Percentiles rank a stretch among this genome's conserved stretches.
phyloP scores from a whole-genome alignment of 2,329 filamentous ascomycete species.

The Calcarisporium arbuscula region DNA sequence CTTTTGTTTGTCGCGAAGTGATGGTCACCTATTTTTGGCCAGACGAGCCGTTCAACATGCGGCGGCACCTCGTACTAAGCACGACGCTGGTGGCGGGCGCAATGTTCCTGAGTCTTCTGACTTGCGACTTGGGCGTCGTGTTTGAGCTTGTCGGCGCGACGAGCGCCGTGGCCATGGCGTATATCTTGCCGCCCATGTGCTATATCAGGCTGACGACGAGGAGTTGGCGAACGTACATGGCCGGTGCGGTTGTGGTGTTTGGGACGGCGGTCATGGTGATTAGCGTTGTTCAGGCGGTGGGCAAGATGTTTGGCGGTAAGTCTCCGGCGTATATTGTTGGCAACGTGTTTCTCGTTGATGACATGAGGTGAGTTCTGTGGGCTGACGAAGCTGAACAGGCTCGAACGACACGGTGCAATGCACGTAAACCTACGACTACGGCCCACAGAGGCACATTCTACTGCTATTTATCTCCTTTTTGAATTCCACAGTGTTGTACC shows the following conservation, averaged over 20 bases:
- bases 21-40: conserved; percentile 80
- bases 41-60: conserved; percentile 69
- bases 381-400: too few relatives aligned
- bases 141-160: conserved; percentile 96
- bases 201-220: conserved; percentile 86
- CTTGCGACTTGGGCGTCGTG: conserved; percentile 87
- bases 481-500: too few relatives aligned
- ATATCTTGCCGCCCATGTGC: conserved; percentile 90
- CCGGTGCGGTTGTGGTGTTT: conserved; percentile 69
- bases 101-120: conserved; percentile 72
- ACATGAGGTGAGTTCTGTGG: too few relatives aligned
- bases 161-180: conserved; percentile 87
- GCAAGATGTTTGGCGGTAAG: conserved; percentile 55
- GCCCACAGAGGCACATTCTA: too few relatives aligned
- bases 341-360: too few relatives aligned
- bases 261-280: conserved; percentile 76
- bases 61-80: conserved; percentile 80
- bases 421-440: too few relatives aligned
- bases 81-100: conserved; percentile 74
- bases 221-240: conserved; percentile 67
- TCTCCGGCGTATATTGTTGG: too few relatives aligned
- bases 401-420: too few relatives aligned
- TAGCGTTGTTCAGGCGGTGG: conserved; percentile 65
- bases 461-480: too few relatives aligned
- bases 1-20: conserved; percentile 94